Conservation (phyloP, 139 green algal genomes). For the Coelastrella sp. region DNA sequence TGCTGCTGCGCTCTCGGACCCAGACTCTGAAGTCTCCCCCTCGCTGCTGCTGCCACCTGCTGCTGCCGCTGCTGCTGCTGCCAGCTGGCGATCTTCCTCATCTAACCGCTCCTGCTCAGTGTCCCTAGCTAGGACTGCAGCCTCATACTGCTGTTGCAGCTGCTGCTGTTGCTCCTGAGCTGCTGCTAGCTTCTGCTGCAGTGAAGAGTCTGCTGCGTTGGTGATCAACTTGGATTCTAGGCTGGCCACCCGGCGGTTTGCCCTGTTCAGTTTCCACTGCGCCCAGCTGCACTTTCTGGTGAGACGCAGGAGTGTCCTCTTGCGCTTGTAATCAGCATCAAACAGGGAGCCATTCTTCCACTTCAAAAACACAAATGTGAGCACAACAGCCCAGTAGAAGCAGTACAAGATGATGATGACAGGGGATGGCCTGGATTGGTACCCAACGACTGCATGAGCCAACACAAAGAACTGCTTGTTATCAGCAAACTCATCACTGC, state of each 20-base stretch:
- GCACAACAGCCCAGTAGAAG: constrained; percentile 59
- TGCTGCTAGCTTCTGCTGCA: background rate
- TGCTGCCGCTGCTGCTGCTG: background rate
- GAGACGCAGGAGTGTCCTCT: constrained; percentile 32
- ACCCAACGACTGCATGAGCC: constrained; percentile 54
- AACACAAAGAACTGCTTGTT: constrained; percentile 56
- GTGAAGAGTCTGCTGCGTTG: background rate
- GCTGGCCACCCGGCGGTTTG: background rate
- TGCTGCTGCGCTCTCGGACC: background rate
- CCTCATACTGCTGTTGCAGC: background rate
- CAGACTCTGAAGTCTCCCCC: background rate
- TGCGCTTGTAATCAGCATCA: constrained; percentile 68
- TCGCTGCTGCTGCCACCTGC: background rate
- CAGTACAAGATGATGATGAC: constrained; percentile 57
- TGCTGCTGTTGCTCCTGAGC: background rate
- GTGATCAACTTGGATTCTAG: background rate
- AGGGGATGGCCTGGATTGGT: constrained; percentile 49
- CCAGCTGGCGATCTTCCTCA: constrained; percentile 10
- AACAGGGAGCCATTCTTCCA: constrained; percentile 53
- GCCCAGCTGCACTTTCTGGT: background rate
- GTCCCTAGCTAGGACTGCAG: background rate
- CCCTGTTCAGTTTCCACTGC: background rate
- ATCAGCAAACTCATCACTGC: constrained; percentile 51
- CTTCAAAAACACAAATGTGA: constrained; percentile 46
- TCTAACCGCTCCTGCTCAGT: constrained; percentile 24